Conservation (phyloP, 2,329 filamentous ascomycete genomes). For the Epichloe glyceriae region DNA sequence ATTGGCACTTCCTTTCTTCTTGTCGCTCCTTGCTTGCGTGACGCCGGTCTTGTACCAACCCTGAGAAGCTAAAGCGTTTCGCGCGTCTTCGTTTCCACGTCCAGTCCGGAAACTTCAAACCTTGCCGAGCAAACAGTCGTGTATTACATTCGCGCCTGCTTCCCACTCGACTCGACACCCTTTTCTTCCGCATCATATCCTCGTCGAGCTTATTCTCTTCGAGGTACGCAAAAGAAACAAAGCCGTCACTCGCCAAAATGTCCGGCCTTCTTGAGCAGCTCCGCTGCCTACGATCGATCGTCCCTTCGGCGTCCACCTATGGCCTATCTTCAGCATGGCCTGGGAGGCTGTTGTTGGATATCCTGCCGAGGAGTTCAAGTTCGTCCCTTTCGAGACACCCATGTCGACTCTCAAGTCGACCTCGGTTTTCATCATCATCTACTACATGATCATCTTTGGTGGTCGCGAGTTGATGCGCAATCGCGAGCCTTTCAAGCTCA, state of each 20-base stretch:
- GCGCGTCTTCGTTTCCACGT: background rate
- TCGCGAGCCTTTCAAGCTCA: constrained; percentile 73
- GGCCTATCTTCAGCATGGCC: constrained; percentile 86
- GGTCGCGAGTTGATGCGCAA: constrained; percentile 87
- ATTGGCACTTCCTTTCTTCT: constrained; percentile 16
- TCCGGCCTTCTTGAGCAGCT: constrained; percentile 39
- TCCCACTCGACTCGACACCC: background rate
- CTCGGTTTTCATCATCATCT: constrained; percentile 65
- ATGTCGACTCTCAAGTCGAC: constrained; percentile 85
- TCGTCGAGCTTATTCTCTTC: background rate
- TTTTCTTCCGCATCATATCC: background rate
- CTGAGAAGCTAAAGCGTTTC: background rate
- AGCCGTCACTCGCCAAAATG: constrained; percentile 19
- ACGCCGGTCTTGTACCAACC: constrained; percentile 1
- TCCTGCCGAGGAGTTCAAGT: constrained; percentile 74
- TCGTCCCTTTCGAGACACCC: constrained; percentile 67
- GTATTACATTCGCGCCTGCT: background rate
- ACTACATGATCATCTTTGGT: constrained; percentile 90
- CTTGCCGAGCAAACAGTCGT: constrained; percentile 2
- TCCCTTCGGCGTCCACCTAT: constrained; percentile 81
- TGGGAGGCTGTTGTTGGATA: constrained; percentile 70
- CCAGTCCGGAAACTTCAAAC: constrained; percentile 3
- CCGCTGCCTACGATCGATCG: constrained; percentile 74
- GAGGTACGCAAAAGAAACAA: background rate
- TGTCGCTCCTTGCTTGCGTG: constrained; percentile 22